Conservation (phyloP, 2,329 filamentous ascomycete species). For the Xylariales sp. region DNA sequence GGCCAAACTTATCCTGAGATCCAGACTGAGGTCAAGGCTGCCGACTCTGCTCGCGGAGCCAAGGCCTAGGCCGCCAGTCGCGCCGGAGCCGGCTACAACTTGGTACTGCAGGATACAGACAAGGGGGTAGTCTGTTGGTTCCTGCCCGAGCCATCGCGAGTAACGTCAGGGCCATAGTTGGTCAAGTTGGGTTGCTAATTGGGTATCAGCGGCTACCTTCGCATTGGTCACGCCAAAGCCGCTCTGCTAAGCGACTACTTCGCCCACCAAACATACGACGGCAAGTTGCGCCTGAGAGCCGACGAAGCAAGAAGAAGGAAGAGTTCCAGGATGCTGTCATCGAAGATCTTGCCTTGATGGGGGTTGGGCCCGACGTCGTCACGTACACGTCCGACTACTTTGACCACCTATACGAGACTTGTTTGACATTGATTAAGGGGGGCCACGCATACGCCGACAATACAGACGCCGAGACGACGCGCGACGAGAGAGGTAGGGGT, state of each 20-base stretch:
- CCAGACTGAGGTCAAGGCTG: conserved; percentile 74
- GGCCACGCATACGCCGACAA: conserved; percentile 95
- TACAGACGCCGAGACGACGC: conserved; percentile 90
- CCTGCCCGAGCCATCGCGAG: conserved; percentile 89
- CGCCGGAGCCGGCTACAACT: conserved; percentile 88
- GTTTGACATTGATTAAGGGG: conserved; percentile 83
- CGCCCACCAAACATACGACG: conserved; percentile 91
- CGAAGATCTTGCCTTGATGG: conserved; percentile 90
- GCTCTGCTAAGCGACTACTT: conserved; percentile 97
- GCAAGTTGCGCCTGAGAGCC: conserved; percentile 89
- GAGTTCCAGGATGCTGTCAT: conserved; percentile 96
- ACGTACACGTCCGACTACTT: conserved; percentile 98
- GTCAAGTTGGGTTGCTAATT: conserved; percentile 24
- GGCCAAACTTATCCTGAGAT: conserved; percentile 85
- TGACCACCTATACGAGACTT: conserved; percentile 87
- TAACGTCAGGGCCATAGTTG: conserved; percentile 36
- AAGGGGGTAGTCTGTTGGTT: conserved; percentile 93
- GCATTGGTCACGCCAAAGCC: conserved; percentile 96
- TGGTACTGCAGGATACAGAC: conserved; percentile 84
- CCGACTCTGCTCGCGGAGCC: conserved; percentile 75
- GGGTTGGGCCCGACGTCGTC: conserved; percentile 86
- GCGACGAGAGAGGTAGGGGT: conserved; percentile 83
- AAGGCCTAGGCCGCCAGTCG: conserved; percentile 77
- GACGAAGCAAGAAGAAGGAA: conserved; percentile 98
- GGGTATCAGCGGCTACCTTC: conserved; percentile 76